Evolutionary conservation across 345 rosid genomes (phyloP), one percentile per base, ranked within the genome.

Genomic region (Melaleuca alternifolia): DNA sequence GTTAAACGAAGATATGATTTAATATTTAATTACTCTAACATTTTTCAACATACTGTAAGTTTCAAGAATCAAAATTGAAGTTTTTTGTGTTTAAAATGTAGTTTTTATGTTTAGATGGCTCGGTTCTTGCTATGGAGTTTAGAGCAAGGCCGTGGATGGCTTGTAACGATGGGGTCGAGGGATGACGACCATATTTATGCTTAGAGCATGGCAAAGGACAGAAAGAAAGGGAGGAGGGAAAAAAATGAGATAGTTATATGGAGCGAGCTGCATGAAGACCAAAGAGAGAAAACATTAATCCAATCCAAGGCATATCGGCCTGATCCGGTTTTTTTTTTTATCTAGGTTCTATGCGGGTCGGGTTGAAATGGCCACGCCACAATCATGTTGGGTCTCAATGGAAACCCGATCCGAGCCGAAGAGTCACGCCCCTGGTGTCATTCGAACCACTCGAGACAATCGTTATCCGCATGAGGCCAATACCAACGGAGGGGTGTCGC

Each of bases 381-480:
- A 1, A 16, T 65, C 23, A 7, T 4, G 44, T 7, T 7, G 20
- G 41, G 23, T 1, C 5, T 16, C 0, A 2, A 30, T 33, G 46
- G 5, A 65, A 65, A 65, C 21, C 15, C 44, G 37, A 65, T 18
- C 3, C 6, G 2, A 15, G 30, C 11, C 0, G 1, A 65, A 30
- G 16, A 15, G 11, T 15, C 15, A 0, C 21, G 12, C 1, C 2
- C 1, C 0, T 15, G 1, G 3, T 30, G 2, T 16, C 8, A 4
- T 65, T 5, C 1, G 0, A 30, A 15, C 26, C 10, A 4, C 6
- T 33, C 46, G 12, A 65, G 77, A 33, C 18, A 9, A 65, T 16
- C 7, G 6, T 37, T 37, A 48, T 18, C 79, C 48, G 1, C 6
- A 41, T 37, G 71, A 30, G n/a, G 37, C 37, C 71, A n/a, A 59